Percentiles rank a stretch among this genome's conserved stretches.
phyloP scores from a whole-genome alignment of 176 grass and related monocot genomes.

The Aechmea fasciata region DNA sequence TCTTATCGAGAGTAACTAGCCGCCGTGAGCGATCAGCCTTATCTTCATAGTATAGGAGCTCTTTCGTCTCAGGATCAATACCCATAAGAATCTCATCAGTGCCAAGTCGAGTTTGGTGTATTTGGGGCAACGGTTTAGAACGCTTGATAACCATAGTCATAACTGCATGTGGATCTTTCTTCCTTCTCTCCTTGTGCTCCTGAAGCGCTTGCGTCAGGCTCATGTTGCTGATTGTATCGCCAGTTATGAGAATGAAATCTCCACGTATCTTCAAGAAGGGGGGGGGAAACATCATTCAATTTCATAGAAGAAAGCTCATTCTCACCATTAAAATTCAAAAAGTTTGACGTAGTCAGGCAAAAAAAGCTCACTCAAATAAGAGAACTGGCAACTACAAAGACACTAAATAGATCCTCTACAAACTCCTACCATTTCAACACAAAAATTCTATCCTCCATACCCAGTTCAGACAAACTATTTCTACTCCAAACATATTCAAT shows the following conservation, averaged over 20 bases:
- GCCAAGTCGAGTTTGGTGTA: constrained; percentile 63
- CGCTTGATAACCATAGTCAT: constrained; percentile 95
- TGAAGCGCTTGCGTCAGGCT: constrained; percentile 63
- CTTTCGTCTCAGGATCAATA: constrained; percentile 73
- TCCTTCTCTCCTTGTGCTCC: constrained; percentile 82
- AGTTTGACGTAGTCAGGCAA: neutral
- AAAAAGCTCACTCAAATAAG: neutral
- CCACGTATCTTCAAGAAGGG: constrained; percentile 62
- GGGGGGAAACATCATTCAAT: neutral
- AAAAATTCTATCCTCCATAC: too few relatives aligned
- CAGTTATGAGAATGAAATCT: constrained; percentile 93
- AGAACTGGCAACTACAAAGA: neutral
- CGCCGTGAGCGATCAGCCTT: constrained; percentile 38
- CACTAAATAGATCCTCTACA: too few relatives aligned
- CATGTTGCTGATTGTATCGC: constrained; percentile 93
- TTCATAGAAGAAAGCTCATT: neutral
- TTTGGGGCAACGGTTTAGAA: constrained; percentile 62
- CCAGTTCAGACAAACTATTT: too few relatives aligned
- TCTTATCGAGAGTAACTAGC: constrained; percentile 66
- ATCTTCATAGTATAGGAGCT: constrained; percentile 82
- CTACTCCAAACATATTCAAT: too few relatives aligned
- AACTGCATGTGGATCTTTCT: constrained; percentile 79
- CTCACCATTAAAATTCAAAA: neutral
- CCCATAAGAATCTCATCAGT: constrained; percentile 81
- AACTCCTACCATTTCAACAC: too few relatives aligned